Evolutionary conservation across 805 yeast genomes (phyloP).

Genomic region (Jamesozyma rosinii): DNA sequence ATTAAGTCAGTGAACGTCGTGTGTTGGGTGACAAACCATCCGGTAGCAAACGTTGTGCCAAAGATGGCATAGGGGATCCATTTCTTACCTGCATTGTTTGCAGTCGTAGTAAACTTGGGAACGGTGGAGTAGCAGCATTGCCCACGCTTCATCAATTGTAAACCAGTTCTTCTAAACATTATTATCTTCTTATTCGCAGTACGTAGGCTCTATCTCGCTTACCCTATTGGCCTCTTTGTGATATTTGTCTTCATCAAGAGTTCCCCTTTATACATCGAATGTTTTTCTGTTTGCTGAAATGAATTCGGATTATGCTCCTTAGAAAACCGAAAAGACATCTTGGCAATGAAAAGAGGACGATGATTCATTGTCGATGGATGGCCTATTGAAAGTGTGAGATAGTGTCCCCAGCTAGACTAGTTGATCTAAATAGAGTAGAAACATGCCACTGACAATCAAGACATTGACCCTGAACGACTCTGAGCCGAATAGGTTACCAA

Average conservation of each 20-base stretch:
- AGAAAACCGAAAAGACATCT: background rate
- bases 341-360: background rate
- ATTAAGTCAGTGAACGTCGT: slow-evolving; percentile 30
- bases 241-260: no score
- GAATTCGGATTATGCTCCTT: background rate
- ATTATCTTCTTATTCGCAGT: no score
- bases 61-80: slow-evolving; percentile 25
- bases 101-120: slow-evolving; percentile 1
- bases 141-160: slow-evolving; percentile 3
- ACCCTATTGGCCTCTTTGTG: no score
- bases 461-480: slow-evolving; percentile 23
- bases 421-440: no score
- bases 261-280: no score
- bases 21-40: slow-evolving; percentile 29
- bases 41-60: slow-evolving; percentile 24
- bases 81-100: background rate
- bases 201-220: no score
- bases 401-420: no score
- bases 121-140: background rate
- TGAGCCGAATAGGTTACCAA: slow-evolving; percentile 2
- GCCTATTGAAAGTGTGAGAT: no score
- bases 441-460: slow-evolving; percentile 21
- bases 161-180: slow-evolving; percentile 12
- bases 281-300: background rate
- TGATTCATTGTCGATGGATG: background rate